Conservation (phyloP, 495 filamentous ascomycete species). For the Amphirosellinia nigrospora region DNA sequence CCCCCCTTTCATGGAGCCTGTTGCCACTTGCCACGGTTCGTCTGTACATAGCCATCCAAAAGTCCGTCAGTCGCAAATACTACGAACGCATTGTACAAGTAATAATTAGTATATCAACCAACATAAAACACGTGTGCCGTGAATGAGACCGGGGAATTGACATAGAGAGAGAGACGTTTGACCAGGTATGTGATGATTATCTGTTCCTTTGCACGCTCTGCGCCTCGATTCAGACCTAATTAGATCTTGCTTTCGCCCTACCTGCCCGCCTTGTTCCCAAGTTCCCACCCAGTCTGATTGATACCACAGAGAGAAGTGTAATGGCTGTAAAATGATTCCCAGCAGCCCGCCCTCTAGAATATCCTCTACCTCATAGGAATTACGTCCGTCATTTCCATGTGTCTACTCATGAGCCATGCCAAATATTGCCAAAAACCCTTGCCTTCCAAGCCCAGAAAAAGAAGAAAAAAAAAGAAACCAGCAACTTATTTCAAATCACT, state of each 20-base stretch:
- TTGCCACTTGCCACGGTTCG: background rate
- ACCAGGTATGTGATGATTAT: background rate
- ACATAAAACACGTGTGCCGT: background rate
- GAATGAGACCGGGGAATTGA: background rate
- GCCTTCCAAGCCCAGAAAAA: background rate
- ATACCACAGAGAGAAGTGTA: background rate
- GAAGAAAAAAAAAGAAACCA: too few relatives aligned
- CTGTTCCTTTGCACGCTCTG: background rate
- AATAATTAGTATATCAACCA: background rate
- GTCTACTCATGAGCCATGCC: constrained; percentile 1
- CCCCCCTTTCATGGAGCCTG: background rate
- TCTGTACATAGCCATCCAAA: constrained; percentile 8
- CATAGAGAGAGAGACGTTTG: background rate
- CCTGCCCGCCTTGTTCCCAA: background rate
- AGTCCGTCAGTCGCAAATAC: background rate
- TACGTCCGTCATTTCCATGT: background rate
- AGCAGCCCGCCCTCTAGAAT: background rate
- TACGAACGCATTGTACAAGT: background rate
- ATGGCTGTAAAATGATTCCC: background rate
- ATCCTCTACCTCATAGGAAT: background rate
- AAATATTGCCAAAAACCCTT: background rate
- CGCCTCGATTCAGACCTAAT: background rate
- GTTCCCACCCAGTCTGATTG: background rate
- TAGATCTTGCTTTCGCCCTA: background rate
- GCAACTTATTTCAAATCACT: background rate